Evolutionary conservation across 768 basidiomycete species (phyloP), one percentile per base, ranked within the genome.

Genomic region (Boletus speciosus): DNA sequence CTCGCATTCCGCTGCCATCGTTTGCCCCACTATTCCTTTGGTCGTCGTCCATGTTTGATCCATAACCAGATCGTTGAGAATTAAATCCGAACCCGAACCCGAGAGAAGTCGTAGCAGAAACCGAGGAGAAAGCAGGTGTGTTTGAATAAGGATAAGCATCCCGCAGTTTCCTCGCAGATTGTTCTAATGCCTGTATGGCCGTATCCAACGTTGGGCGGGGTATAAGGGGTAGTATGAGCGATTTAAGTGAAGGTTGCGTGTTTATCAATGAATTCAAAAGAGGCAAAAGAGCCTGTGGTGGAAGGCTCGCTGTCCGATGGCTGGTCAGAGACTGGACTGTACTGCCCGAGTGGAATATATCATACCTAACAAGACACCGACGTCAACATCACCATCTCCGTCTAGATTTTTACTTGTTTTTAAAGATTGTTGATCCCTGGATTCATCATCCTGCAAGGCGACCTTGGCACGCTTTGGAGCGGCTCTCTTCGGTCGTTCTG

Each of bases 121-220:
- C 48, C 11, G 66, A 53, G 37, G 63, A 51, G 23, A 73, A 70
- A 36, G 78, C 60, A 5, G 71, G 61, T 5, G 74, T 52, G 51
- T 76, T 84, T 4, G 91, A 90, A 68, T 90, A 93, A 6, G 91
- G 91, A 68, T 88, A 90, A 15, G 90, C 88, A 50, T 93, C 90
- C 38, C 82, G 82, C 38, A 93, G 77, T 66, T 84, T 88, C 73
- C 81, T 83, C 29, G 86, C 81, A 7, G 88, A 84, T 56, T 78
- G 79, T 34, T 79, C 78, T 25, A 93, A 71, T 12, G 84, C 83
- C 61, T 90, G 82, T 29, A 83, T 69, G 10, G 88, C 90, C 31
- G 80, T 84, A 31, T 90, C 86, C 53, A 92, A 74, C 2, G 90
- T 86, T 14, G 91, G 91, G n/a, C 88, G 83, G 47, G 91, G 91